Base-by-base conservation (phyloP, 345 rosid species). In the Psidium guajava region DNA sequence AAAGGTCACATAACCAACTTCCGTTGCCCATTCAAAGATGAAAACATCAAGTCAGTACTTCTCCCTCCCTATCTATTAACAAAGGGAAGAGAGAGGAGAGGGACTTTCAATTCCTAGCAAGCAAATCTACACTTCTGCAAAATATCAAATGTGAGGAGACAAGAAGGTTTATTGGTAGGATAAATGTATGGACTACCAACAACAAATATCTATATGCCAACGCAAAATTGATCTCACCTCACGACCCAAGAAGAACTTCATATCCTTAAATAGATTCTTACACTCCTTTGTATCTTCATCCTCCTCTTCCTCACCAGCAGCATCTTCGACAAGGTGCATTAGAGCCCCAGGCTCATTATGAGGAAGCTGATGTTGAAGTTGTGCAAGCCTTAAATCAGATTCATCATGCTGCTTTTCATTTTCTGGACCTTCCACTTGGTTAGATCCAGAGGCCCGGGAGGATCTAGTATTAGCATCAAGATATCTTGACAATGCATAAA, bases 361-460 rank as follows among this genome's bases (percentile, higher is more conserved):
- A 84, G 98, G 96, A 84, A 97, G 98, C 89, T 96, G 99, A 89
- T 91, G 96, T 86, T 97, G 99, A 86, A 97, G 95, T 89, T 97
- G 99, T 51, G 99, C 96, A 83, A 97, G 98, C 87, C 98, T 93
- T 58, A 97, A 87, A 57, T 95, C 96, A 86, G 99, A 95, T 88
- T 96, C 98, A 36, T 91, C 86, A 32, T 25, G 27, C 54, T 84
- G 88, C 56, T 87, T 44, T 42, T 56, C 92, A 51, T 90, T 91
- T 69, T 80, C 81, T 69, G 83, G 84, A 51, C 55, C 87, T 61
- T 86, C 91, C 73, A 85, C 88, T 87, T 87, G 91, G 86, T 89
- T 92, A 82, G 91, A 77, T 75, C 57, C 85, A 83, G 93, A 89
- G 54, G 95, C 88, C 20, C 73, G 25, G 64, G 92, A 59, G 44